phyloP scores from a whole-genome alignment of 1,284 basidiomycete genomes.

The Ganoderma sinense region DNA sequence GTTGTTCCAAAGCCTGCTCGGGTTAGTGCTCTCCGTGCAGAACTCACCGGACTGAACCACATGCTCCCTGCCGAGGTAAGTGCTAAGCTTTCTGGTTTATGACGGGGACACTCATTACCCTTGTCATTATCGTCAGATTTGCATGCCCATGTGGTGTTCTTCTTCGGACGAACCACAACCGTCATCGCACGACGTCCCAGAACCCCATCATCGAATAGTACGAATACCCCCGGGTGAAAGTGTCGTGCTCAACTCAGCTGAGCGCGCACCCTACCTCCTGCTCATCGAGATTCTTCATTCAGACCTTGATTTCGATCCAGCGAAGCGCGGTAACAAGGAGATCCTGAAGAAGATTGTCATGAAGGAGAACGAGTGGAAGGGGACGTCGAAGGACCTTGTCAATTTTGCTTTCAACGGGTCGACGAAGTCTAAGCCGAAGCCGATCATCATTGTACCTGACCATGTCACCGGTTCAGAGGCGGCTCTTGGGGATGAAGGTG shows the following conservation, averaged over 20 bases:
- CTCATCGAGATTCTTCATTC: constrained; percentile 92
- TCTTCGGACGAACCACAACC: constrained; percentile 65
- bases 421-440: constrained; percentile 16
- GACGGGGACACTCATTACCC: constrained; percentile 16
- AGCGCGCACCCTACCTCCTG: constrained; percentile 93
- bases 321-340: constrained; percentile 86
- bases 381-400: constrained; percentile 60
- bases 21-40: constrained; percentile 94
- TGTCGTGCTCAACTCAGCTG: constrained; percentile 98
- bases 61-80: constrained; percentile 91
- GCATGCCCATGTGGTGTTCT: constrained; percentile 96
- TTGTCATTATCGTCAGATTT: constrained; percentile 62
- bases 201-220: constrained; percentile 93
- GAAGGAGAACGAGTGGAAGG: constrained; percentile 71
- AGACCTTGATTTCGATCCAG: constrained; percentile 95
- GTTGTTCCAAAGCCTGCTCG: constrained; percentile 95
- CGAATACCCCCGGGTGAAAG: constrained; percentile 98
- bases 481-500: constrained; percentile 34
- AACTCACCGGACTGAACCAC: constrained; percentile 95
- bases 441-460: constrained; percentile 21
- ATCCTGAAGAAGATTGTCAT: constrained; percentile 84
- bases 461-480: constrained; percentile 34
- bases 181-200: constrained; percentile 42
- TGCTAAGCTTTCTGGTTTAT: constrained; percentile 19
- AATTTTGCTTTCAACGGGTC: constrained; percentile 34